Evolutionary conservation across 306 rosid genomes (phyloP), one percentile per base, ranked within the genome.

Genomic region (Cucumis melo): DNA sequence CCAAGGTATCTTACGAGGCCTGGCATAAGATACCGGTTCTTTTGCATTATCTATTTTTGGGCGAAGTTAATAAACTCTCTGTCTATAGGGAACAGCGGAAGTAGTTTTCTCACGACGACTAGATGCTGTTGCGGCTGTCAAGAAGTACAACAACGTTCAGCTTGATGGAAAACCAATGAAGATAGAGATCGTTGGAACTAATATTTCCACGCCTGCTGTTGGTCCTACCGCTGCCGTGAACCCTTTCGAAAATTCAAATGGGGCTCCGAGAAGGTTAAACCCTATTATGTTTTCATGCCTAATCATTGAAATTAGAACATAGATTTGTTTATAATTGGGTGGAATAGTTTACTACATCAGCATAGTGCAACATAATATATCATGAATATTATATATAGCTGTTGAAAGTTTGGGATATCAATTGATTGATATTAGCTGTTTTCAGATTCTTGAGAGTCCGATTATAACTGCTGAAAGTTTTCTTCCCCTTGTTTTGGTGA

Each of bases 121-220:
- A 51, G 96, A 94, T 89, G 98, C 92, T 77, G 88, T 81, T 20
- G 91, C 98, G 27, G 98, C 98, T 54, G 96, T 94, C 5, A 91
- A 91, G 88, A 87, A 95, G 82, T 94, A 94, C 90, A 89, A 94
- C 82, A 87, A 91, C 56, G 98, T 94, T 56, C 96, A 90, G 81
- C 92, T 91, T 46, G 98, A 91, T 62, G 97, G 98, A 63, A 93
- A 93, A 78, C 97, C 91, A 2, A 93, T 91, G 97, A 93, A 90
- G 92, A 90, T 90, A 79, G 96, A 91, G 94, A 90, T 93, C 15
- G 96, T 90, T 24, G 96, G 97, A 80, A 86, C 97, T 63, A 93
- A 91, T 85, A 80, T 93, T 80, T 71, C 92, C 0, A 87, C 89
- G 1, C 89, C 89, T 81, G 85, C 81, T 42, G 76, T 59, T 50